Conservation (phyloP, 2,329 filamentous ascomycete genomes). For the Neofusicoccum kwambonambiense region DNA sequence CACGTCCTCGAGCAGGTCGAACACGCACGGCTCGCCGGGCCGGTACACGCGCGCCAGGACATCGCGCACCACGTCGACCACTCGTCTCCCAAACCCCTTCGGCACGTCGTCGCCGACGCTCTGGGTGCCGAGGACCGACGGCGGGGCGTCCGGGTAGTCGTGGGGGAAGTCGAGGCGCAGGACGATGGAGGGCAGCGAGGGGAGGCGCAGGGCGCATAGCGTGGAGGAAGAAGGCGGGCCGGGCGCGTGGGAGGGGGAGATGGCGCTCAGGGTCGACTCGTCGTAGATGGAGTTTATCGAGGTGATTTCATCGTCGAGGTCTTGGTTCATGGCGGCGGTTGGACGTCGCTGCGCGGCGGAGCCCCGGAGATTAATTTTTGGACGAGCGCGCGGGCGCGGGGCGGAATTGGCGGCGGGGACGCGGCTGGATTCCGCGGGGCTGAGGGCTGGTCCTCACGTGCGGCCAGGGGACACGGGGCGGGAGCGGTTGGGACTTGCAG, state of each 20-base stretch:
- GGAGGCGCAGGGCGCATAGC: slow-evolving; percentile 65
- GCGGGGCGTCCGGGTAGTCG: slow-evolving; percentile 73
- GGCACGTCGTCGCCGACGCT: slow-evolving; percentile 67
- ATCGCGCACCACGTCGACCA: slow-evolving; percentile 67
- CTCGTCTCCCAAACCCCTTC: slow-evolving; percentile 69
- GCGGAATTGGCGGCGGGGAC: not conserved
- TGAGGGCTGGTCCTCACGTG: not conserved
- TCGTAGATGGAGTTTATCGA: slow-evolving; percentile 85
- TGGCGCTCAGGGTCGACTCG: slow-evolving; percentile 51
- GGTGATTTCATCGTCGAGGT: slow-evolving; percentile 70
- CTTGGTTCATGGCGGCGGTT: slow-evolving; percentile 26
- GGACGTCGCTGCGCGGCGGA: not conserved
- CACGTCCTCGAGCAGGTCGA: slow-evolving; percentile 77
- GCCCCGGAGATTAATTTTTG: not conserved
- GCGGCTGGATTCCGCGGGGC: not conserved
- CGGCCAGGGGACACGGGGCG: not conserved
- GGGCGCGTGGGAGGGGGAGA: slow-evolving; percentile 39
- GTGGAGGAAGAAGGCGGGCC: slow-evolving; percentile 22
- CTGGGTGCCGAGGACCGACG: slow-evolving; percentile 73
- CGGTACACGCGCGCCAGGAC: slow-evolving; percentile 68
- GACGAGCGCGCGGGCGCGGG: not conserved
- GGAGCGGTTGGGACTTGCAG: not conserved
- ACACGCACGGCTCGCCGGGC: slow-evolving; percentile 78
- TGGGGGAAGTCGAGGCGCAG: slow-evolving; percentile 65
- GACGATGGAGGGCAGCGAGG: slow-evolving; percentile 56